Conservation (phyloP, 306 rosid species). For the Acacia confusa region DNA sequence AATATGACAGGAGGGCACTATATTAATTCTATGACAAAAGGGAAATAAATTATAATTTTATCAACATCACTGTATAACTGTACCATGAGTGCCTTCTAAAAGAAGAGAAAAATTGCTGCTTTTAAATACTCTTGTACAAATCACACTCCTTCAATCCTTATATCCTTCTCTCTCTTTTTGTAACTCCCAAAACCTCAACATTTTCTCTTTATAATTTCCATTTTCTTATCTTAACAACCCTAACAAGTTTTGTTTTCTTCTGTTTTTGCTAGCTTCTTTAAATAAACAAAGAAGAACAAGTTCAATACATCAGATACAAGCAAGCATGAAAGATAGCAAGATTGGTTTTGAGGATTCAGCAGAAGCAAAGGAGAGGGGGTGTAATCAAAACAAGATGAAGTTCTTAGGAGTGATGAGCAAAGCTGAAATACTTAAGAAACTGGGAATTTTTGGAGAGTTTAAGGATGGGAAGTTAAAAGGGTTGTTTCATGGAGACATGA, state of each 20-base stretch:
- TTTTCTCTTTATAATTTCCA: neutral
- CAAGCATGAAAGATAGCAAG: neutral
- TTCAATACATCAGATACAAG: neutral
- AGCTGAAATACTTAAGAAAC: neutral
- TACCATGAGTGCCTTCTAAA: neutral
- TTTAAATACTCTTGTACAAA: neutral
- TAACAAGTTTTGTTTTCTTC: neutral
- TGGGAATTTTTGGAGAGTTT: neutral
- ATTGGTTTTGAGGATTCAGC: conserved; percentile 4
- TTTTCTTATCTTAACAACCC: neutral
- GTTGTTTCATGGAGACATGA: neutral
- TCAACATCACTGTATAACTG: neutral
- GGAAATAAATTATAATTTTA: neutral
- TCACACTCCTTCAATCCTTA: neutral
- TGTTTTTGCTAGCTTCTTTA: neutral
- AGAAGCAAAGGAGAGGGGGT: neutral
- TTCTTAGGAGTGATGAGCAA: neutral
- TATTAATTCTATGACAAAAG: conserved; percentile 3
- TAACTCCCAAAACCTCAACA: neutral
- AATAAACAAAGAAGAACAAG: neutral
- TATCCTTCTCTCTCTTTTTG: neutral
- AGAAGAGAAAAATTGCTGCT: neutral
- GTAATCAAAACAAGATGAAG: neutral
- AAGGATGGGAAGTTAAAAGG: neutral
- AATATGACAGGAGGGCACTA: neutral